A percentile compares a stretch with the other conserved stretches of the same genome.
phyloP scores from a whole-genome alignment of 2,329 filamentous ascomycete species.

The Colletotrichum sp. region DNA sequence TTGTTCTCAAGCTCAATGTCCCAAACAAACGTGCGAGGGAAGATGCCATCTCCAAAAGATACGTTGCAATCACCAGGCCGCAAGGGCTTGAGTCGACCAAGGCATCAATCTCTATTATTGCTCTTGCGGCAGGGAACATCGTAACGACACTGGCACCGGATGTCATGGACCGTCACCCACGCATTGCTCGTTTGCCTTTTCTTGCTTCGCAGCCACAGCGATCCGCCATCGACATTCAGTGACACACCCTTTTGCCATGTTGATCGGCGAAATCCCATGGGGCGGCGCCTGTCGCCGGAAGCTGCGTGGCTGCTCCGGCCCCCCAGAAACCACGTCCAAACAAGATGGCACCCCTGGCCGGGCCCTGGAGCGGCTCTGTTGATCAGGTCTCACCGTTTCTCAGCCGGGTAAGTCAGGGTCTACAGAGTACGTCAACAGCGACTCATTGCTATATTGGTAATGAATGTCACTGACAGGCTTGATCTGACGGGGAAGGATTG shows the following conservation, averaged over 20 bases:
- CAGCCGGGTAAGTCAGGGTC: conserved; percentile 4
- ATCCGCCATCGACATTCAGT: conserved; percentile 5
- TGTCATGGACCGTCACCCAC: neutral
- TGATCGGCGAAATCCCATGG: conserved; percentile 9
- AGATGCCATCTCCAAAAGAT: neutral
- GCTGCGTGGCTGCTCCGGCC: conserved; percentile 1
- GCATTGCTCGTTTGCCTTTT: neutral
- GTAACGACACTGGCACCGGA: neutral
- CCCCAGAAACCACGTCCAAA: conserved; percentile 3
- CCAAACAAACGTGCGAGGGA: neutral
- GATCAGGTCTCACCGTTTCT: conserved; percentile 20
- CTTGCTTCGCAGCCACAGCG: neutral
- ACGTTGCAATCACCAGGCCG: neutral
- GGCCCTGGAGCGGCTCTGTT: conserved; percentile 16
- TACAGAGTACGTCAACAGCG: neutral
- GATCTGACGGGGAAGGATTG: neutral
- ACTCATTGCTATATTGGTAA: conserved; percentile 6
- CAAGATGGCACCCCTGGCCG: conserved; percentile 3
- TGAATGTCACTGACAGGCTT: neutral
- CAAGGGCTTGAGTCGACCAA: neutral
- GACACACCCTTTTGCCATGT: neutral
- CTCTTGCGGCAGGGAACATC: neutral
- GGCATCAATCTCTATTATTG: neutral
- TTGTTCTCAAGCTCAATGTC: neutral
- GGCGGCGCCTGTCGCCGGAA: neutral